Base-by-base conservation (phyloP, 306 rosid species). In the Lithocarpus polystachyus region DNA sequence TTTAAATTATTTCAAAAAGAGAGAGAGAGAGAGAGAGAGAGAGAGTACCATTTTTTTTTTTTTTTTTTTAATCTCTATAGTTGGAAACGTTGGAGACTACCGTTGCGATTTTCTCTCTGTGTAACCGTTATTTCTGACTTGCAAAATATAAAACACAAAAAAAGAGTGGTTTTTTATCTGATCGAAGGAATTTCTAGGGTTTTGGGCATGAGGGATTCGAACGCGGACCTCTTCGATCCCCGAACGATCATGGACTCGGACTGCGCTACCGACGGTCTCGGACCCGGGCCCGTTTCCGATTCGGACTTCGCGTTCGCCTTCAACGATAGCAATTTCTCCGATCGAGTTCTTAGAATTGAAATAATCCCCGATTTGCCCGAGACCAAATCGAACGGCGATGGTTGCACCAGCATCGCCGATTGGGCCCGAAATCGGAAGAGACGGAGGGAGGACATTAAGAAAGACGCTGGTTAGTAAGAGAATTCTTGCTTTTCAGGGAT, bases 241-340 rank as follows among this genome's bases (percentile, higher is more conserved):
- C 82, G 17, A 68, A 8, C 45, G 67, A n/a, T 62, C 51, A 84
- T 61, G 83, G 83, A 59, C 65, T 65, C 76, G 19, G 81, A 60
- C 13, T 51, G 5, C 56, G 56, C 73, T 51, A 76, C 73, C 9
- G 75, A 35, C 17, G 54, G 76, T 68, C 15, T 40, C 19, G 53
- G 48, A 31, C 4, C 3, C 53, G 54, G 33, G 26, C 56, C n/a
- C 12, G 15, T 52, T 17, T 69, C 77, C 37, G 68, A 78, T 20
- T 60, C 72, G 15, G 80, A 84, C 78, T 89, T 84, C 77, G 71
- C 78, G 11, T 89, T 89, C 65, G 90, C 92, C 22, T 87, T 87
- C 65, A 77, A 85, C 80, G 75, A 87, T 22, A 56, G 28, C 53
- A 86, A 84, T 55, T 89, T 89, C 87, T 87, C 89, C 20, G 84